Base-by-base conservation (phyloP, 306 rosid species). In the Nissolia schottii region DNA sequence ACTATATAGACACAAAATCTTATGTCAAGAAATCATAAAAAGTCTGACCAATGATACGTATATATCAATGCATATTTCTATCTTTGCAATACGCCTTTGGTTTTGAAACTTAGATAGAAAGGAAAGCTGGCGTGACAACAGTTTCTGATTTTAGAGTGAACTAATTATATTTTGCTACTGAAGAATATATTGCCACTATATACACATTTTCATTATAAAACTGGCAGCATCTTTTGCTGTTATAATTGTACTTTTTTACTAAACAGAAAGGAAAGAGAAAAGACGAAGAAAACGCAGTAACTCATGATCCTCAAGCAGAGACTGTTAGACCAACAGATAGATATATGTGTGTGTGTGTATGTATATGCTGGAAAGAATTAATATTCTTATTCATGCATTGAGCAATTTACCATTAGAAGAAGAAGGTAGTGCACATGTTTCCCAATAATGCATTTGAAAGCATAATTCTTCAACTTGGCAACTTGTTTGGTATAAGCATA, bases 391-490 rank as follows among this genome's bases (percentile, higher is more conserved):
- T 23, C 2, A 23, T 3, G n/a, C n/a, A n/a, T n/a, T n/a, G 22
- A 25, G 38, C 7, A 14, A 14, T 37, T 65, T 66, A 23, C 12
- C 23, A 43, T 3, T 3, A 8, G 10, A 43, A 25, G n/a, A n/a
- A n/a, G n/a, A n/a, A n/a, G n/a, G 71, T 15, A 25, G 29, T 27
- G 45, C 72, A 46, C 59, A 69, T 53, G 64, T 23, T n/a, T 6
- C 55, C 16, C 1, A 15, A 70, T 54, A 54, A 37, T 53, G 53
- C 7, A 35, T 34, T 11, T 9, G 23, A 2, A 24, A 50, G 61
- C 22, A 50, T 31, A 31, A 29, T 67, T 49, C 28, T 49, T 31
- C 61, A 49, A 69, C 51, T 69, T 69, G 63, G 74, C 74, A 69
- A 69, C 37, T 69, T 51, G 74, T 24, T 29, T 51, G 74, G 45